Conservation (phyloP, 225 moss, liverwort and hornwort genomes). For the Marchantia polymorpha region DNA sequence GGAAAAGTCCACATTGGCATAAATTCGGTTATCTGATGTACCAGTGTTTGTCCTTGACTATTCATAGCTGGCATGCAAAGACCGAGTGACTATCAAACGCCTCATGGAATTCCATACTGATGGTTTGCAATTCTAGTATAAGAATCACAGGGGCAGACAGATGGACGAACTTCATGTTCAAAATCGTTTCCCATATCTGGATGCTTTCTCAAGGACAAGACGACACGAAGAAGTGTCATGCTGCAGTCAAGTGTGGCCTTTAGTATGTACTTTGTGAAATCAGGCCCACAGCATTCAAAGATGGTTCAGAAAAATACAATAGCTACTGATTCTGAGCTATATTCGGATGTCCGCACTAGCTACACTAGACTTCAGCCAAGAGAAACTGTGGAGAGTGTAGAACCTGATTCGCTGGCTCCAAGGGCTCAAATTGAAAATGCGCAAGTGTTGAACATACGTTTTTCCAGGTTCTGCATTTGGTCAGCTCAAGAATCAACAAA, state of each 20-base stretch:
- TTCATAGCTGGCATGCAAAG: not conserved
- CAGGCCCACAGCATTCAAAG: not conserved
- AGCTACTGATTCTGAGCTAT: too few relatives aligned
- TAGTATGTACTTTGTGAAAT: not conserved
- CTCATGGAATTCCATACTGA: not conserved
- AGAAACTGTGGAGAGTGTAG: not conserved
- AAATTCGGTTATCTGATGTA: not conserved
- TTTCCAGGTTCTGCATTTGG: slow-evolving; percentile 65
- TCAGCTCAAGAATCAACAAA: not conserved
- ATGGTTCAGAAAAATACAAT: too few relatives aligned
- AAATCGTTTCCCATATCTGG: not conserved
- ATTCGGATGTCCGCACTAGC: not conserved
- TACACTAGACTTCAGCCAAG: not conserved
- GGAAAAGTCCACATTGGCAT: not conserved
- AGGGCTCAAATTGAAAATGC: slow-evolving; percentile 76
- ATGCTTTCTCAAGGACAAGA: not conserved
- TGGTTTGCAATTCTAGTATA: not conserved
- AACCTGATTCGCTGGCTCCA: slow-evolving; percentile 88
- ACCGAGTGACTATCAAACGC: not conserved
- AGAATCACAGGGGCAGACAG: not conserved
- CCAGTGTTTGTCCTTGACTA: not conserved
- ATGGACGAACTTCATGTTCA: not conserved
- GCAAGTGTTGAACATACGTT: slow-evolving; percentile 55
- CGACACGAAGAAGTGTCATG: not conserved
- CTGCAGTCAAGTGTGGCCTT: not conserved